These are phyloP conservation scores for Ilex aquifolium DNA, from an alignment of 257 asterid species.

Conservation along the genomic window DNA sequence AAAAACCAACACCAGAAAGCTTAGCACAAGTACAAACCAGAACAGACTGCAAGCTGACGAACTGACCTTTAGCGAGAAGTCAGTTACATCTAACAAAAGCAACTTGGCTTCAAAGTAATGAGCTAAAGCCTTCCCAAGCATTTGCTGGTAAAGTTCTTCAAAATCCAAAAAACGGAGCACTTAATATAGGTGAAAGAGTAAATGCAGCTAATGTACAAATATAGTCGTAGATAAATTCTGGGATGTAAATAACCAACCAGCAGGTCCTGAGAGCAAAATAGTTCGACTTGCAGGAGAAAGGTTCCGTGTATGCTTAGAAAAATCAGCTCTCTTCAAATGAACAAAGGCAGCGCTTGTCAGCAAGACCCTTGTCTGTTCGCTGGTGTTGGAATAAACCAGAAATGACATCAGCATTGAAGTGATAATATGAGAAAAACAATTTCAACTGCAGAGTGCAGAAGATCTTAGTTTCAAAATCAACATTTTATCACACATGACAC, in stretches of 20 bases:
- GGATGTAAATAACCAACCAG: constrained; percentile 34
- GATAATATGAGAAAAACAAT: not conserved
- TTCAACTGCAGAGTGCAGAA: too few species aligned
- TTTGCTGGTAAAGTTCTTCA: constrained; percentile 68
- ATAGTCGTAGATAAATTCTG: not conserved
- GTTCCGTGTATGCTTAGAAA: constrained; percentile 56
- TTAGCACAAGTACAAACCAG: constrained; percentile 10
- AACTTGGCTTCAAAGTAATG: constrained; percentile 66
- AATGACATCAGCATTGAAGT: constrained; percentile 11
- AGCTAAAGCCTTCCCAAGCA: constrained; percentile 78
- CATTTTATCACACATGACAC: too few species aligned
- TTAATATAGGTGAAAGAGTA: too few species aligned
- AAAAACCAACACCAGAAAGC: constrained; percentile 13
- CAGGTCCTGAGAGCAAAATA: constrained; percentile 81
- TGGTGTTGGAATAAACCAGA: constrained; percentile 21
- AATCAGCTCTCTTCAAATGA: constrained; percentile 50
- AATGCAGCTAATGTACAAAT: not conserved
- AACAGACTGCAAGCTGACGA: not conserved
- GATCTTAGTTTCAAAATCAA: too few species aligned
- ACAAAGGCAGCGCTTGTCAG: constrained; percentile 74
- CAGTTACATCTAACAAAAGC: constrained; percentile 59
- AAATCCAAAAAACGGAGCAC: constrained; percentile 7
- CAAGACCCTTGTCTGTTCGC: constrained; percentile 66
- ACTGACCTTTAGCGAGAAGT: constrained; percentile 67
- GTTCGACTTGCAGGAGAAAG: constrained; percentile 87